Percentiles rank a stretch among this genome's conserved stretches.
Conservation (phyloP, 371 early-diverging fungal genomes). For the Rhizopus arrhizus region DNA sequence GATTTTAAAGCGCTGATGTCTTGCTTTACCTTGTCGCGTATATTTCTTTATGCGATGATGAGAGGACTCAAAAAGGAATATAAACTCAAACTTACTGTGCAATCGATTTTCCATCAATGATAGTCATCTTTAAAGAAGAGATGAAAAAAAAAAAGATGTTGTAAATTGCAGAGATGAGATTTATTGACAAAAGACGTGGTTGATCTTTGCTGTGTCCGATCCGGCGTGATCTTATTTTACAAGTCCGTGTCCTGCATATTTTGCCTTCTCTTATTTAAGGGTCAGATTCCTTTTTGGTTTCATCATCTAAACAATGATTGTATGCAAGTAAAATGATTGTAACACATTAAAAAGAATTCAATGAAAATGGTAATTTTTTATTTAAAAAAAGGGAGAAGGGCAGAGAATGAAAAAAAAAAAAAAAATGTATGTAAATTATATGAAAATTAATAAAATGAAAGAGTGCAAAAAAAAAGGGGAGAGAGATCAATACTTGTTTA, state of each 20-base stretch:
- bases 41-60: conserved; percentile 40
- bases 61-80: neutral
- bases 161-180: neutral
- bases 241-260: neutral
- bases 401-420: conserved; percentile 1
- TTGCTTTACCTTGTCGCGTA: conserved; percentile 61
- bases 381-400: neutral
- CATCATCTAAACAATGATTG: neutral
- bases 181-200: neutral
- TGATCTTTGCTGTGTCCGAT: neutral
- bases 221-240: conserved; percentile 1
- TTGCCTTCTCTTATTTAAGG: neutral
- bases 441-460: conserved; percentile 4
- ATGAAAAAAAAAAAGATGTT: conserved; percentile 7
- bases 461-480: neutral
- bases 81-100: conserved; percentile 52
- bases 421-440: neutral
- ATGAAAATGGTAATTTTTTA: neutral
- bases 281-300: neutral
- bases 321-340: neutral
- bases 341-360: neutral
- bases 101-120: conserved; percentile 74
- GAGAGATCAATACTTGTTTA: conserved; percentile 1
- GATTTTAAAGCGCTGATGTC: conserved; percentile 66
- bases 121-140: conserved; percentile 28